These are phyloP conservation scores for Eremomyces bilateralis DNA, from an alignment of 495 filamentous ascomycete genomes.

Conservation along the genomic window DNA sequence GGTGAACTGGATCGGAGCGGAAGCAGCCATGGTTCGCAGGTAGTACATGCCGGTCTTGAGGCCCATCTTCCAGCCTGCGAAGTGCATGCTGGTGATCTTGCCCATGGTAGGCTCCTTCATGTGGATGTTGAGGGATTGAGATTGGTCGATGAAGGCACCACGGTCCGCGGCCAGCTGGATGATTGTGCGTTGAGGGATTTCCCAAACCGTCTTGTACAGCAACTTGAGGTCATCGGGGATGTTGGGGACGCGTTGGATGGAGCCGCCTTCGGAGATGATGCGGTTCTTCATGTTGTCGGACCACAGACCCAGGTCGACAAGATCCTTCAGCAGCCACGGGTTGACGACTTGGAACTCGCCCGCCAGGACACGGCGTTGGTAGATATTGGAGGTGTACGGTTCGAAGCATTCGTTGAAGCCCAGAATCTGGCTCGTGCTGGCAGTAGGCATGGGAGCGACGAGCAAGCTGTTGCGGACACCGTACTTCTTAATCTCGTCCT, in stretches of 20 bases:
- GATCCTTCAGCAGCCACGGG: conserved; percentile 94
- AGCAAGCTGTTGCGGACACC: conserved; percentile 89
- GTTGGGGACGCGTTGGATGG: conserved; percentile 88
- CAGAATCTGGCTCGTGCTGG: conserved; percentile 85
- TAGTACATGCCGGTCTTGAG: conserved; percentile 99
- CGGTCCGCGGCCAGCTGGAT: conserved; percentile 97
- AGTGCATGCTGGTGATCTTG: conserved; percentile 99
- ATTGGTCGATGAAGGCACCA: conserved; percentile 96
- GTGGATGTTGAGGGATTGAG: conserved; percentile 96
- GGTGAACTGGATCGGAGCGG: conserved; percentile 94
- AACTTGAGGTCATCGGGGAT: conserved; percentile 91
- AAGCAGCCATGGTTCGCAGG: conserved; percentile 90
- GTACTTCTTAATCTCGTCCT: conserved; percentile 72
- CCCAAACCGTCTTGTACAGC: conserved; percentile 98
- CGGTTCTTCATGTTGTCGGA: conserved; percentile 99
- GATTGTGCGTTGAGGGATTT: conserved; percentile 89
- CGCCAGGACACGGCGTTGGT: conserved; percentile 90
- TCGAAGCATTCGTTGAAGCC: conserved; percentile 99
- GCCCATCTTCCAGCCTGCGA: conserved; percentile 95
- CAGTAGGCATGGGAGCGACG: conserved; percentile 94
- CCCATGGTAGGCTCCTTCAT: conserved; percentile 98
- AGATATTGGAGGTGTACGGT: conserved; percentile 98
- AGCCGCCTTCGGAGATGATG: conserved; percentile 91
- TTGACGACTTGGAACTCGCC: conserved; percentile 99
- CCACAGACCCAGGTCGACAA: conserved; percentile 95